These are phyloP conservation scores for Aspergillus arachidicola DNA, from an alignment of 2,329 filamentous ascomycete species.

Conservation along the genomic window DNA sequence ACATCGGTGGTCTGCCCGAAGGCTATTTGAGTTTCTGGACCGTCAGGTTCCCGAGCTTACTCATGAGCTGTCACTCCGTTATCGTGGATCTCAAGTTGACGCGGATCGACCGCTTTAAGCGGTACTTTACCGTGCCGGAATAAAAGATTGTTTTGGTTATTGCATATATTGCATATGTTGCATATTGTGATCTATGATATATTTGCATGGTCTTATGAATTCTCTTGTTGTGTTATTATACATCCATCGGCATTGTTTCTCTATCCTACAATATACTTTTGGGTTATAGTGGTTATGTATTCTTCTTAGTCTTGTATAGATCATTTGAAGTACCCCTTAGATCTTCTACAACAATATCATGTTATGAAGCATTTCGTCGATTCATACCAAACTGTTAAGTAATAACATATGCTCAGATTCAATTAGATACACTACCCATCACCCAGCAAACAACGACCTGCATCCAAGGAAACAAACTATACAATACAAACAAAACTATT, in stretches of 20 bases:
- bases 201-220: not conserved
- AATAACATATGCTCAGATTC: not conserved
- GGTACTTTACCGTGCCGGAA: conserved; percentile 39
- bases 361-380: not conserved
- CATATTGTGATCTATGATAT: not conserved
- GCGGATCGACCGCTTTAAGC: conserved; percentile 43
- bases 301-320: not conserved
- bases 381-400: not conserved
- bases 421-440: not conserved
- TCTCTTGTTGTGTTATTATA: not conserved
- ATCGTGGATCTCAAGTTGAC: conserved; percentile 66
- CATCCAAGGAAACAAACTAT: not conserved
- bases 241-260: not conserved
- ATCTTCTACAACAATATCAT: not conserved
- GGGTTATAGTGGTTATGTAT: not conserved
- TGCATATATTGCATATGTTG: not conserved
- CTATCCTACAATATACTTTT: not conserved
- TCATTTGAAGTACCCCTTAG: not conserved
- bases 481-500: not conserved
- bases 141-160: not conserved
- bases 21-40: conserved; percentile 88
- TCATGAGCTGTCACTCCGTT: conserved; percentile 78
- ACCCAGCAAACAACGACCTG: not conserved
- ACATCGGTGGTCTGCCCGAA: conserved; percentile 74
- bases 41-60: conserved; percentile 71